phyloP scores from a whole-genome alignment of 257 asterid species.

The Solanum habrochaites region DNA sequence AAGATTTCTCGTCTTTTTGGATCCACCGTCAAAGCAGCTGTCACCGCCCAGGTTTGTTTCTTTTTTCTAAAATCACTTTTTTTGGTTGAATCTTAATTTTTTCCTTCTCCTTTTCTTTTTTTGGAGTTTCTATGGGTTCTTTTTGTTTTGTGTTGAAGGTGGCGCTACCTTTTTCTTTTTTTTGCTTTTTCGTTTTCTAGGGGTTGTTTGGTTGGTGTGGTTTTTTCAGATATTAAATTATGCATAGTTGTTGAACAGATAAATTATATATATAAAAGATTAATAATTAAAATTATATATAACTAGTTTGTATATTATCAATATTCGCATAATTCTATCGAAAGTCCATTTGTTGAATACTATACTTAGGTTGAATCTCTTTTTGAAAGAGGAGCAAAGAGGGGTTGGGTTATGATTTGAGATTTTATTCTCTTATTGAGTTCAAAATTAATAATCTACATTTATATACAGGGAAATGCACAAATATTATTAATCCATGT shows the following conservation, averaged over 20 bases:
- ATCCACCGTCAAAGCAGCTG: conserved; percentile 28
- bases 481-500: rapidly evolving
- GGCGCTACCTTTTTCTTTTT: neutral
- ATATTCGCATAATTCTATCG: neutral
- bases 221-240: neutral
- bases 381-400: neutral
- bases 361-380: neutral
- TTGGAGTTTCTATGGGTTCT: neutral
- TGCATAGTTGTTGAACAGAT: neutral
- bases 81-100: neutral
- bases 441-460: neutral
- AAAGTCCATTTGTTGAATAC: neutral
- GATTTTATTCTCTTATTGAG: neutral
- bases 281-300: too few relatives aligned
- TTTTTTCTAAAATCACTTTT: neutral
- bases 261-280: too few relatives aligned
- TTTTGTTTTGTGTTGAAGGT: neutral
- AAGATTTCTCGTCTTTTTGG: conserved; percentile 39
- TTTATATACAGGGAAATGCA: too few relatives aligned
- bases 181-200: neutral
- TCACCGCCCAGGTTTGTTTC: conserved; percentile 22
- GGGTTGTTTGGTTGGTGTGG: neutral
- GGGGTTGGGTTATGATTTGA: neutral
- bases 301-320: too few relatives aligned
- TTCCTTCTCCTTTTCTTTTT: neutral